Percentiles rank a stretch among this genome's conserved stretches.
These are phyloP conservation scores for Torrubiellomyces zombiae DNA, from an alignment of 2,329 filamentous ascomycete genomes.

Conservation along the genomic window DNA sequence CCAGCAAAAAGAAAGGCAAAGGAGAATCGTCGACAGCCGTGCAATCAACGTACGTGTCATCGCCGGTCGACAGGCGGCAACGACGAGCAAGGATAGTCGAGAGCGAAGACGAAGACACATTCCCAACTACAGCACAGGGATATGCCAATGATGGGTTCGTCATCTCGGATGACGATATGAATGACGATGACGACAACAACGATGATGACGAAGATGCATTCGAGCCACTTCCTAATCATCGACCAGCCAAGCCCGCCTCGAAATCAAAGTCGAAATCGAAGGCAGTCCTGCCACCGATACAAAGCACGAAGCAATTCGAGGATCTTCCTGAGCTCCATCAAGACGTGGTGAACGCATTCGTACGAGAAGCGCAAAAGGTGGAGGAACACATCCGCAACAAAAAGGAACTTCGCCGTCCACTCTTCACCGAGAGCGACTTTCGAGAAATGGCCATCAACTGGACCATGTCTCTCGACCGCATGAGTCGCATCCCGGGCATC, in stretches of 20 bases:
- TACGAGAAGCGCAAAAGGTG: constrained; percentile 40
- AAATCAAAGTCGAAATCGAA: constrained; percentile 4
- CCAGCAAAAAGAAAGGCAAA: constrained; percentile 19
- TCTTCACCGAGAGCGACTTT: constrained; percentile 55
- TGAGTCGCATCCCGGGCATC: constrained; percentile 48
- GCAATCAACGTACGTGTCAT: constrained; percentile 32
- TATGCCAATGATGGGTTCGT: constrained; percentile 35
- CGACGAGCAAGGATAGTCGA: constrained; percentile 10
- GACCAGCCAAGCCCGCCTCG: constrained; percentile 18
- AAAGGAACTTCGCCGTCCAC: constrained; percentile 35
- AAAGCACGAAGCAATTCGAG: constrained; percentile 34
- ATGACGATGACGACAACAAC: constrained; percentile 15
- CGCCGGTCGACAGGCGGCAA: constrained; percentile 25
- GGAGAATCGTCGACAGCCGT: constrained; percentile 22
- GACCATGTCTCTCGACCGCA: constrained; percentile 42
- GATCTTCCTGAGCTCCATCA: constrained; percentile 42
- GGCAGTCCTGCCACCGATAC: constrained; percentile 38
- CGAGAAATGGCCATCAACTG: constrained; percentile 58
- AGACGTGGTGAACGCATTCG: constrained; percentile 47
- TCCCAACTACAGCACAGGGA: constrained; percentile 25
- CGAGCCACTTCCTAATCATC: constrained; percentile 21
- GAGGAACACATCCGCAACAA: constrained; percentile 46
- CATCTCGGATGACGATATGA: constrained; percentile 20
- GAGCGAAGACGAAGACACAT: constrained; percentile 19
- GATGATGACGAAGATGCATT: constrained; percentile 28